A percentile compares a stretch with the other conserved stretches of the same genome.
These are phyloP conservation scores for Penicillium chermesinum DNA, from an alignment of 495 filamentous ascomycete species.

Conservation along the genomic window DNA sequence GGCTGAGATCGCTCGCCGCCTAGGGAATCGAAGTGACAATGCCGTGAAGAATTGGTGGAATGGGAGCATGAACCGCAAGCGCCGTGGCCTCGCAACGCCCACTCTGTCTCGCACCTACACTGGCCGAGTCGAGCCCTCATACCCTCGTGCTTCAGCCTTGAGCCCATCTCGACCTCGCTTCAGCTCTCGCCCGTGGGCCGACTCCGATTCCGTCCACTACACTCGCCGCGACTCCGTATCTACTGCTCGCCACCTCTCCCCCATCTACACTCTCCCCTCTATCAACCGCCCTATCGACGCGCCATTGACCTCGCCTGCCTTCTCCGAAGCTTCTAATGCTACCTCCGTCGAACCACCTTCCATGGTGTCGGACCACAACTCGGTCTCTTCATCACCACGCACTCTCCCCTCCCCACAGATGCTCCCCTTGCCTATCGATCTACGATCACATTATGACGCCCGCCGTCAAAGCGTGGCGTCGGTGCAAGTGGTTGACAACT, in stretches of 20 bases:
- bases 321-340: constrained; percentile 53
- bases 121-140: constrained; percentile 41
- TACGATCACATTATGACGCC: constrained; percentile 31
- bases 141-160: constrained; percentile 32
- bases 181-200: constrained; percentile 32
- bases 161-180: constrained; percentile 33
- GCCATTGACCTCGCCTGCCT: constrained; percentile 66
- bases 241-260: constrained; percentile 36
- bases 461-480: constrained; percentile 24
- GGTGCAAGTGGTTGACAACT: constrained; percentile 29
- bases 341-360: constrained; percentile 64
- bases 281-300: constrained; percentile 51
- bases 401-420: constrained; percentile 41
- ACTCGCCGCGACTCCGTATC: constrained; percentile 28
- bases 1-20: constrained; percentile 87
- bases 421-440: constrained; percentile 33
- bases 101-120: constrained; percentile 32
- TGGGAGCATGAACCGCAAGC: constrained; percentile 79
- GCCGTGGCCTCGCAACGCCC: constrained; percentile 41
- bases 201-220: constrained; percentile 20
- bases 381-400: constrained; percentile 52
- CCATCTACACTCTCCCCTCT: constrained; percentile 41
- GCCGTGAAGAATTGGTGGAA: constrained; percentile 99
- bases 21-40: constrained; percentile 91
- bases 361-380: constrained; percentile 65